Conservation (phyloP, 1,284 basidiomycete genomes). For the Irpex lacteus region DNA sequence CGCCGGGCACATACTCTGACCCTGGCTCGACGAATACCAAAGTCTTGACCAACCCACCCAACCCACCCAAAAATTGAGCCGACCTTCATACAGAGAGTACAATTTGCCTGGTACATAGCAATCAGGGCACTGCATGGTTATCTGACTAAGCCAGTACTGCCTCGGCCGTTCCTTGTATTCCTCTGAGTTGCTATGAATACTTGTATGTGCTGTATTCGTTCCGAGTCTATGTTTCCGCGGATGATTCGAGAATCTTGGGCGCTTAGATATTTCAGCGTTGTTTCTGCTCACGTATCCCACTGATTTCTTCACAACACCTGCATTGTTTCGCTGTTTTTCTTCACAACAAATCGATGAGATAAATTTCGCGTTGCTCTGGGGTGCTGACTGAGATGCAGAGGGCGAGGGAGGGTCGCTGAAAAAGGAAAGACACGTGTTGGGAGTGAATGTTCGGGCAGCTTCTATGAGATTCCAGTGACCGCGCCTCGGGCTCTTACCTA, state of each 20-base stretch:
- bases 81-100: too few relatives aligned
- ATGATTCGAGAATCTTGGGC: background rate
- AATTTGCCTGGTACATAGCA: too few relatives aligned
- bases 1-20: too few relatives aligned
- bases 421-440: conserved; percentile 9
- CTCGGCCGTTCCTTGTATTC: background rate
- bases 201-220: background rate
- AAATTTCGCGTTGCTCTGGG: background rate
- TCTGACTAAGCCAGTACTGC: too few relatives aligned
- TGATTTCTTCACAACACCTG: background rate
- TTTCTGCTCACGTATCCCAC: background rate
- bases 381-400: background rate
- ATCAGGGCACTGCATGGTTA: too few relatives aligned
- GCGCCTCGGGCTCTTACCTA: conserved; percentile 1
- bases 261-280: background rate
- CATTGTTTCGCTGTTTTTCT: background rate
- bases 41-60: too few relatives aligned
- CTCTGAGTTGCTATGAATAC: too few relatives aligned
- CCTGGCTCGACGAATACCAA: too few relatives aligned
- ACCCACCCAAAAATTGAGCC: too few relatives aligned
- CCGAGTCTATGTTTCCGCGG: too few relatives aligned
- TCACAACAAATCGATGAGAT: background rate
- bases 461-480: conserved; percentile 7
- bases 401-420: background rate
- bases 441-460: conserved; percentile 9